These are phyloP conservation scores for Verticillium zaregamsianum DNA, from an alignment of 2,329 filamentous ascomycete species.

Conservation along the genomic window DNA sequence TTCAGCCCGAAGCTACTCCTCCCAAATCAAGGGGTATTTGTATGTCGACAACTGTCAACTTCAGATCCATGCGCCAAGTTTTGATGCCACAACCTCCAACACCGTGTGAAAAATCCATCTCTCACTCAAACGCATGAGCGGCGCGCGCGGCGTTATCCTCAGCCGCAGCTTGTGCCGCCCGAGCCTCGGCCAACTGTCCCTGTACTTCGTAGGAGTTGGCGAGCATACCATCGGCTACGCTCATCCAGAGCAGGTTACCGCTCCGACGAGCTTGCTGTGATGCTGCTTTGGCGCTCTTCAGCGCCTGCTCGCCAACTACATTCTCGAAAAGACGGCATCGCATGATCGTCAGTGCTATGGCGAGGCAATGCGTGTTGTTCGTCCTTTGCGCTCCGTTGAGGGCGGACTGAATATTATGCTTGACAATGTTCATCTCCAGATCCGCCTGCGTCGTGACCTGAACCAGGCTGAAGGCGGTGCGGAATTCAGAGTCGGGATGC, in stretches of 20 bases:
- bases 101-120: background rate
- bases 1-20: background rate
- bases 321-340: conserved; percentile 76
- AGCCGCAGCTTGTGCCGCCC: conserved; percentile 34
- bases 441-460: conserved; percentile 62
- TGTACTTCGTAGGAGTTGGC: conserved; percentile 71
- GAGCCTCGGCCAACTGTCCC: conserved; percentile 50
- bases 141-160: conserved; percentile 35
- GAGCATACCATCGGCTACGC: conserved; percentile 75
- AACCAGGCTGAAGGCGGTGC: conserved; percentile 73
- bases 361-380: conserved; percentile 74
- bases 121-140: background rate
- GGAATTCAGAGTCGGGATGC: conserved; percentile 71
- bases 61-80: background rate
- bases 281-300: conserved; percentile 71
- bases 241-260: conserved; percentile 72
- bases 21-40: background rate
- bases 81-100: background rate
- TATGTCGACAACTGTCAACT: background rate
- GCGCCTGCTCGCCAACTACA: conserved; percentile 74
- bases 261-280: conserved; percentile 64
- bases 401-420: conserved; percentile 71
- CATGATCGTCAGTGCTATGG: conserved; percentile 82
- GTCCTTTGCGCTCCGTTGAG: conserved; percentile 65
- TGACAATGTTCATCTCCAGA: conserved; percentile 70